These are phyloP conservation scores for Paragyromitra xinjiangensis DNA, from an alignment of 495 filamentous ascomycete species.

Conservation along the genomic window DNA sequence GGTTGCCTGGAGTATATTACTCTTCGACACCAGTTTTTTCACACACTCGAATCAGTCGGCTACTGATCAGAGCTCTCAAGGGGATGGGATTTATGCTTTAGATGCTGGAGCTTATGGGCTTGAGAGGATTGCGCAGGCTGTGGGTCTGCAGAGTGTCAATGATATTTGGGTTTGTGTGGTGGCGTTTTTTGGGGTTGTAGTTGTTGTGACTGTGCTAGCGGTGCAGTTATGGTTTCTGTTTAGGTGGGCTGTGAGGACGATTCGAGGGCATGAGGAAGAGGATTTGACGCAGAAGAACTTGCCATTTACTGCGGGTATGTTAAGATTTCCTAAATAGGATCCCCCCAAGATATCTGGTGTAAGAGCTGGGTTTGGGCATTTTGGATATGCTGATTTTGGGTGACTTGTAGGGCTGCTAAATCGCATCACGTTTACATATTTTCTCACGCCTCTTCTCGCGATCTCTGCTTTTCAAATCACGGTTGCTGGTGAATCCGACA, in stretches of 20 bases:
- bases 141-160: slow-evolving; percentile 77
- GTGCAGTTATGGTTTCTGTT: slow-evolving; percentile 78
- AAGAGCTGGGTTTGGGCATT: background rate
- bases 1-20: slow-evolving; percentile 83
- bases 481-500: slow-evolving; percentile 71
- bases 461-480: slow-evolving; percentile 91
- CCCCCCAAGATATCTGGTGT: background rate
- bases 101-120: slow-evolving; percentile 76
- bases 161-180: slow-evolving; percentile 96
- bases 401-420: slow-evolving; percentile 63
- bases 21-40: slow-evolving; percentile 93
- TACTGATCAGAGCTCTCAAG: slow-evolving; percentile 61
- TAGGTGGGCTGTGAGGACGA: slow-evolving; percentile 75
- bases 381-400: slow-evolving; percentile 35
- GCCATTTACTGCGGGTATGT: slow-evolving; percentile 87
- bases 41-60: slow-evolving; percentile 68
- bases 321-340: background rate
- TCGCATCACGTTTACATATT: slow-evolving; percentile 89
- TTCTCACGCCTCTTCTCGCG: slow-evolving; percentile 84
- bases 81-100: slow-evolving; percentile 82
- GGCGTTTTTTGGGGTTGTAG: slow-evolving; percentile 80
- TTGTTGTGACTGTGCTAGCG: slow-evolving; percentile 72
- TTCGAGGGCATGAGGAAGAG: slow-evolving; percentile 77
- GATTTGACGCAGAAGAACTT: slow-evolving; percentile 90
- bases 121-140: slow-evolving; percentile 77